These are phyloP conservation scores for Pythium periplocum DNA, from an alignment of 352 stramenopile genomes.

Conservation along the genomic window DNA sequence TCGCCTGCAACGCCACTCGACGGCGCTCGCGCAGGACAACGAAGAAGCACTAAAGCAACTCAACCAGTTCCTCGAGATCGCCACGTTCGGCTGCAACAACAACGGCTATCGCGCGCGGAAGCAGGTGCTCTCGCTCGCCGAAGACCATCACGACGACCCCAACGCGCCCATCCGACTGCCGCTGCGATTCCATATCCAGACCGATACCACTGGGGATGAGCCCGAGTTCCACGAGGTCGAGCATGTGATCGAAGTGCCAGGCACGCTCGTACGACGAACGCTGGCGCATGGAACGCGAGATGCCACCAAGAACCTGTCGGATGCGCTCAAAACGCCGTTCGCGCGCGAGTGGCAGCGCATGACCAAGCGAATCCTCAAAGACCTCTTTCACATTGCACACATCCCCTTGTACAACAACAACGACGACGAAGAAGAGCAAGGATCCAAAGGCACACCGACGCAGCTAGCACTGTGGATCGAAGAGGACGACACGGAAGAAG, in stretches of 20 bases:
- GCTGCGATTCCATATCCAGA: slow-evolving; percentile 49
- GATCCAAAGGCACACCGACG: slow-evolving; percentile 9
- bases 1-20: slow-evolving; percentile 43
- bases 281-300: slow-evolving; percentile 31
- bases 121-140: slow-evolving; percentile 34
- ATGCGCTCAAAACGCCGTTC: slow-evolving; percentile 41
- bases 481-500: slow-evolving; percentile 31
- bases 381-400: slow-evolving; percentile 52
- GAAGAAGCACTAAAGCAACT: slow-evolving; percentile 75
- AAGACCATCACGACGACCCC: slow-evolving; percentile 13
- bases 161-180: slow-evolving; percentile 40
- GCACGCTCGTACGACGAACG: slow-evolving; percentile 45
- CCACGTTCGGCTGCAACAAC: slow-evolving; percentile 61
- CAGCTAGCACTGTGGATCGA: slow-evolving; percentile 49
- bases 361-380: slow-evolving; percentile 51
- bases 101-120: slow-evolving; percentile 50
- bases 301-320: slow-evolving; percentile 17
- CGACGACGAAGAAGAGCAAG: slow-evolving; percentile 5
- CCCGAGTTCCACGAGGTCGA: slow-evolving; percentile 9
- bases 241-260: slow-evolving; percentile 51
- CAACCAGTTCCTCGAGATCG: slow-evolving; percentile 71
- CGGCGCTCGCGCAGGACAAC: slow-evolving; percentile 40
- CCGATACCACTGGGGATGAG: slow-evolving; percentile 5
- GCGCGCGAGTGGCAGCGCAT: slow-evolving; percentile 61
- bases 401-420: slow-evolving; percentile 30